Conservation (phyloP, 108 stramenopile genomes). For the Asterionellopsis glacialis region DNA sequence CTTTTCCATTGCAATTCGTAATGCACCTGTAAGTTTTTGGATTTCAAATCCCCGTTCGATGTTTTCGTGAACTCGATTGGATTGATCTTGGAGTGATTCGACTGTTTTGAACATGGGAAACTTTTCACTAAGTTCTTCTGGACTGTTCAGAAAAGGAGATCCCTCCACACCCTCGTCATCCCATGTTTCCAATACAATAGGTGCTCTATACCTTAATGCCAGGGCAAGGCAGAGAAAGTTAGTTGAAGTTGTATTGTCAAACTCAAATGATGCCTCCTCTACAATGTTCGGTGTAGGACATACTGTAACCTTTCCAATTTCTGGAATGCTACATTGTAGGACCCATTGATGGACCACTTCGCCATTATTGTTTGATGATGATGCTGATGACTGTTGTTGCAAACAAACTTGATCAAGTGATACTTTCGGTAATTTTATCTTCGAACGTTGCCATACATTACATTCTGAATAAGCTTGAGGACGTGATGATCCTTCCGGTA, state of each 20-base stretch:
- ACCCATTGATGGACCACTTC: neutral
- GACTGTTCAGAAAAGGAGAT: neutral
- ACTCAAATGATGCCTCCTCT: neutral
- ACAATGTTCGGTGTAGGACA: neutral
- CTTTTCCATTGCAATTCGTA: slow-evolving; percentile 32
- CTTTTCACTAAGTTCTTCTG: slow-evolving; percentile 8
- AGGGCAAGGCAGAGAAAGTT: slow-evolving; percentile 2
- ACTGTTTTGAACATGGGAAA: slow-evolving; percentile 36
- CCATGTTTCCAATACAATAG: neutral
- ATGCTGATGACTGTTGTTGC: neutral
- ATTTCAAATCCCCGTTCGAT: slow-evolving; percentile 44
- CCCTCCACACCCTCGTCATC: neutral
- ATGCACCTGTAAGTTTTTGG: slow-evolving; percentile 39
- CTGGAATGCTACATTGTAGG: neutral
- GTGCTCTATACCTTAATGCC: slow-evolving; percentile 5
- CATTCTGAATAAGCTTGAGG: slow-evolving; percentile 12
- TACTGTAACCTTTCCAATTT: neutral
- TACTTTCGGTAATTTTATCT: slow-evolving; percentile 23
- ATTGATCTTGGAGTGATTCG: slow-evolving; percentile 19
- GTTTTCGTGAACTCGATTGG: slow-evolving; percentile 22
- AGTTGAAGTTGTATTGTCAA: neutral
- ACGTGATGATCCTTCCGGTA: neutral
- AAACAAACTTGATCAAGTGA: slow-evolving; percentile 35
- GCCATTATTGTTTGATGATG: neutral
- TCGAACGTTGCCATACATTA: slow-evolving; percentile 21